phyloP scores from a whole-genome alignment of 148 eudicot genomes.

The Mesembryanthemum crystallinum region DNA sequence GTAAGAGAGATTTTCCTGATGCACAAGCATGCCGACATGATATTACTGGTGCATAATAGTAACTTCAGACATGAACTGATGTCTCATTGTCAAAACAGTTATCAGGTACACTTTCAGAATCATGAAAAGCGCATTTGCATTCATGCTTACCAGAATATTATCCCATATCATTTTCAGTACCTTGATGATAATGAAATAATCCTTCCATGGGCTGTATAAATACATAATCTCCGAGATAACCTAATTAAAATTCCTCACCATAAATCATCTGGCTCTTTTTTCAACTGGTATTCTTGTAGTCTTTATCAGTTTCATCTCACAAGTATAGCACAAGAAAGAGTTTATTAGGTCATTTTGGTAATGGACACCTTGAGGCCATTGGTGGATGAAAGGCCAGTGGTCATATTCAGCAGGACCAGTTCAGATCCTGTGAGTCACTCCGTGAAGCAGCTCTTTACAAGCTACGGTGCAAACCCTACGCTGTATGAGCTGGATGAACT shows the following conservation, averaged over 20 bases:
- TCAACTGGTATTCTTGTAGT: no score
- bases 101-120: slow-evolving; percentile 10
- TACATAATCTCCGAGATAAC: neutral
- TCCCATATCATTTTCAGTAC: neutral
- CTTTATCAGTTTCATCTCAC: neutral
- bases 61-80: neutral
- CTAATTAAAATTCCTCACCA: no score
- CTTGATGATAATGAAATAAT: neutral
- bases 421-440: slow-evolving; percentile 45
- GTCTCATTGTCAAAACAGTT: neutral
- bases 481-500: slow-evolving; percentile 56
- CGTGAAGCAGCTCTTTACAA: slow-evolving; percentile 37
- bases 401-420: slow-evolving; percentile 50
- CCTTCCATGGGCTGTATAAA: slow-evolving; percentile 13
- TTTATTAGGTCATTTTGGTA: neutral
- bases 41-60: neutral
- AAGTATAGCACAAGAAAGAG: neutral
- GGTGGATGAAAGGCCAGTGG: slow-evolving; percentile 48
- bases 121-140: slow-evolving; percentile 18
- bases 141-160: slow-evolving; percentile 10
- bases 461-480: slow-evolving; percentile 55
- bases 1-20: no score
- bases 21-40: no score
- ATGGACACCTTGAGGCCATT: slow-evolving; percentile 42
- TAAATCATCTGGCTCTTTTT: no score